A percentile compares a stretch with the other conserved stretches of the same genome.
Conservation (phyloP, 257 asterid genomes). For the Ilex asprella region DNA sequence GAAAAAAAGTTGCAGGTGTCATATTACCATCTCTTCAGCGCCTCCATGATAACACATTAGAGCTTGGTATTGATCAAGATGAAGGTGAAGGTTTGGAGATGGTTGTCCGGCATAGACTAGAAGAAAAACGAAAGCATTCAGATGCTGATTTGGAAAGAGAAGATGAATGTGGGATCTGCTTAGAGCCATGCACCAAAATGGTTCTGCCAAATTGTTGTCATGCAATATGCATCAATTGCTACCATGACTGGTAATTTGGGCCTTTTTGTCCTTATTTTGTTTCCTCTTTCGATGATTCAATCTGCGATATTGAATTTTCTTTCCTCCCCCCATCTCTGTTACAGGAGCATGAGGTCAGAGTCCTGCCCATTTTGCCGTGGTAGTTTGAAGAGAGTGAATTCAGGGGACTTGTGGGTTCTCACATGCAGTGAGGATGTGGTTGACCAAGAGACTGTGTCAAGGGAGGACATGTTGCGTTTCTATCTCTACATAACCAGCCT, state of each 20-base stretch:
- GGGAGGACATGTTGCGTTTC: conserved; percentile 42
- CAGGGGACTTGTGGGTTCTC: conserved; percentile 59
- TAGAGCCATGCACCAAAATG: conserved; percentile 80
- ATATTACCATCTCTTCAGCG: conserved; percentile 49
- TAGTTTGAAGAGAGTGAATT: conserved; percentile 49
- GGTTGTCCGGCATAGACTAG: conserved; percentile 17
- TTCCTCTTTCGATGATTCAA: neutral
- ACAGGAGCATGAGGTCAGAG: conserved; percentile 51
- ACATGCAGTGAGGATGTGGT: conserved; percentile 40
- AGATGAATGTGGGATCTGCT: conserved; percentile 80
- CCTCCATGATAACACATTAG: conserved; percentile 27
- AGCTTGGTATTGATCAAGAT: conserved; percentile 9
- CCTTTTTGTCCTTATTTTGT: neutral
- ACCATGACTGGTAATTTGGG: conserved; percentile 55
- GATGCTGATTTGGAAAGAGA: conserved; percentile 43
- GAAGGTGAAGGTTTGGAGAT: conserved; percentile 18
- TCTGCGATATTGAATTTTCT: neutral
- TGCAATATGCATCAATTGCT: conserved; percentile 89
- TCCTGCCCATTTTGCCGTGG: conserved; percentile 72
- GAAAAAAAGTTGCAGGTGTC: conserved; percentile 32
- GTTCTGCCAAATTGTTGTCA: conserved; percentile 86
- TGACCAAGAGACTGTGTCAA: conserved; percentile 41
- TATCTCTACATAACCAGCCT: conserved; percentile 46
- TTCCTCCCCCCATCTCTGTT: neutral
- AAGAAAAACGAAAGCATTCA: conserved; percentile 14